phyloP scores from a whole-genome alignment of 257 asterid species.

The Osmanthus fragrans region DNA sequence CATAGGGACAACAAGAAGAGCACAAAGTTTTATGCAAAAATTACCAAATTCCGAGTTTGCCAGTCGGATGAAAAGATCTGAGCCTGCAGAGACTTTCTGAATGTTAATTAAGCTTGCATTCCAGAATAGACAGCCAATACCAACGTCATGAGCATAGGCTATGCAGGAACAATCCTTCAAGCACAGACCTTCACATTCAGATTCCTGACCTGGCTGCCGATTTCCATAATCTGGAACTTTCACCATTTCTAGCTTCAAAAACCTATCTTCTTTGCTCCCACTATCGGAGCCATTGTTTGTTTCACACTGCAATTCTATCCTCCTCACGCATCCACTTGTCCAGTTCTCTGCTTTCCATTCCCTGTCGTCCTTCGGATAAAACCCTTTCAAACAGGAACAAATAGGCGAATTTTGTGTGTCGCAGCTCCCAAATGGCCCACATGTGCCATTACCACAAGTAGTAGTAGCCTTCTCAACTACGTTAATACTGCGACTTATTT shows the following conservation, averaged over 20 bases:
- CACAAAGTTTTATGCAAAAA: neutral
- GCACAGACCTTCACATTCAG: constrained; percentile 44
- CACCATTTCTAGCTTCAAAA: constrained; percentile 34
- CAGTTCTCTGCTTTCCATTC: constrained; percentile 58
- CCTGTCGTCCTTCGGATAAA: constrained; percentile 34
- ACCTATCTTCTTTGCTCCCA: constrained; percentile 42
- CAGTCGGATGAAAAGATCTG: constrained; percentile 49
- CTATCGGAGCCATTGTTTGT: constrained; percentile 8
- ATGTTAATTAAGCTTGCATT: constrained; percentile 36
- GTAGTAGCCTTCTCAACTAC: constrained; percentile 16
- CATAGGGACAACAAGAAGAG: neutral
- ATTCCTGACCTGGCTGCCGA: constrained; percentile 27
- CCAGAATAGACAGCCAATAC: constrained; percentile 60
- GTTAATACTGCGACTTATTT: neutral
- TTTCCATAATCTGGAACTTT: constrained; percentile 43
- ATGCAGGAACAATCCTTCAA: constrained; percentile 50
- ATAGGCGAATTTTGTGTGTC: constrained; percentile 34
- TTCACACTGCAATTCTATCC: constrained; percentile 38
- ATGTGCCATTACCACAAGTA: constrained; percentile 23
- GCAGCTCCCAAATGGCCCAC: constrained; percentile 62
- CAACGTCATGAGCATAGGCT: constrained; percentile 46
- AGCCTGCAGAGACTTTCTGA: constrained; percentile 38
- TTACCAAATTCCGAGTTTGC: constrained; percentile 55
- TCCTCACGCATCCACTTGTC: constrained; percentile 59
- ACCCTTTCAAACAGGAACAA: constrained; percentile 60